Conservation (phyloP, 371 early-diverging fungal genomes). For the Syncephalastrum sp. region DNA sequence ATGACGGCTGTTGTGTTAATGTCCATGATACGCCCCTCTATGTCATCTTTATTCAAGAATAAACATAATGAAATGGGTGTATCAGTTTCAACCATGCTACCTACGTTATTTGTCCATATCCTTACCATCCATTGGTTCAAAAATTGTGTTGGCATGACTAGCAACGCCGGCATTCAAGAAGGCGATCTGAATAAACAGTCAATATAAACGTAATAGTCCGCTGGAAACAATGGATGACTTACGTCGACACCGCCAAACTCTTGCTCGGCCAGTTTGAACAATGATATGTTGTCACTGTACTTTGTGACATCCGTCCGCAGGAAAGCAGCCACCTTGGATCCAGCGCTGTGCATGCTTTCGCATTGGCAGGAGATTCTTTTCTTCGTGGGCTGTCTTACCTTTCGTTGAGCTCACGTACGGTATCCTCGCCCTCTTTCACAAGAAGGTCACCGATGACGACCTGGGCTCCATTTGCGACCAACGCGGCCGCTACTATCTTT, state of each 20-base stretch:
- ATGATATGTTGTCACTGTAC: conserved; percentile 31
- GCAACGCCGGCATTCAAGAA: conserved; percentile 11
- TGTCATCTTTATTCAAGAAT: conserved; percentile 1
- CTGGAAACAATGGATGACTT: conserved; percentile 19
- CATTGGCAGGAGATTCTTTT: not conserved
- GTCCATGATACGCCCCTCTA: conserved; percentile 3
- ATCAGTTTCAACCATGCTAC: not conserved
- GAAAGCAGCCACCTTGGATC: conserved; percentile 30
- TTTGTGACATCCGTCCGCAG: conserved; percentile 60
- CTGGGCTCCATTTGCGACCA: conserved; percentile 48
- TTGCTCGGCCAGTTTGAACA: conserved; percentile 43
- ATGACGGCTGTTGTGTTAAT: conserved; percentile 7
- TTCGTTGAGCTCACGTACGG: conserved; percentile 37
- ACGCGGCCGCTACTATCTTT: conserved; percentile 46
- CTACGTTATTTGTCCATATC: not conserved
- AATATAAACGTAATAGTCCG: no score
- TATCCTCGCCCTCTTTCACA: conserved; percentile 35
- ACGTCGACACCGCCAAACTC: conserved; percentile 61
- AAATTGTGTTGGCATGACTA: not conserved
- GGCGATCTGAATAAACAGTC: conserved; percentile 4
- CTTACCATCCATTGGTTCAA: conserved; percentile 14
- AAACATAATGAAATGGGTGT: not conserved
- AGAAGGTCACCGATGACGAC: conserved; percentile 64
- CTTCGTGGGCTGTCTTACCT: conserved; percentile 11
- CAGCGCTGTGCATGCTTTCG: conserved; percentile 2